Evolutionary conservation across 2,329 filamentous ascomycete genomes (phyloP).

Genomic region (Incumbomyces delicatus): DNA sequence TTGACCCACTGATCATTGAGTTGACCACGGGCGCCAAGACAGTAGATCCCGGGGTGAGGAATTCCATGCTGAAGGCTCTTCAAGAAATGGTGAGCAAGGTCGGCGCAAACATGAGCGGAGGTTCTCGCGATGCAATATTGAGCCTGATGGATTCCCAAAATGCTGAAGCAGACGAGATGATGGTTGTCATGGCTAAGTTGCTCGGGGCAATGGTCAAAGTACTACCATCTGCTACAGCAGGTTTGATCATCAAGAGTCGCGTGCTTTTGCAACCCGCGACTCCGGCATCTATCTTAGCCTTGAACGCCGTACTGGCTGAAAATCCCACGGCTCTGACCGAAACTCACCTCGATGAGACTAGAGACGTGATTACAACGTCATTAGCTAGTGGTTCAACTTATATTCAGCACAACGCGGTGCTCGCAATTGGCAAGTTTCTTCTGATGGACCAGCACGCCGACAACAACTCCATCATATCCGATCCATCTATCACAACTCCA

Average conservation of each 20-base stretch:
- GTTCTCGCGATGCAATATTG: slow-evolving; percentile 76
- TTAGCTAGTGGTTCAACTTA: slow-evolving; percentile 70
- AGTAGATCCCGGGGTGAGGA: slow-evolving; percentile 72
- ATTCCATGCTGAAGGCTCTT: slow-evolving; percentile 91
- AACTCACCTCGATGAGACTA: slow-evolving; percentile 62
- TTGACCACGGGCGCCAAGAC: slow-evolving; percentile 95
- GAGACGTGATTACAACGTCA: slow-evolving; percentile 68
- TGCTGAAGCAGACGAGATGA: slow-evolving; percentile 66
- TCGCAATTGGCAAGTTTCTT: slow-evolving; percentile 18
- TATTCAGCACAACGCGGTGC: slow-evolving; percentile 44
- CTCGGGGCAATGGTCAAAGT: slow-evolving; percentile 85
- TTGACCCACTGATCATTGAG: slow-evolving; percentile 88
- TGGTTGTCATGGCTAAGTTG: slow-evolving; percentile 81
- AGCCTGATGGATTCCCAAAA: slow-evolving; percentile 77
- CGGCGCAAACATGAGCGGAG: slow-evolving; percentile 86
- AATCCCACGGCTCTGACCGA: slow-evolving; percentile 61
- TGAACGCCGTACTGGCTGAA: slow-evolving; percentile 83
- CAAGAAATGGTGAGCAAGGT: slow-evolving; percentile 96
- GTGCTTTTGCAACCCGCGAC: slow-evolving; percentile 69
- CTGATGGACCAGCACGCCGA: slow-evolving; percentile 34
- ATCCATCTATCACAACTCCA: slow-evolving; percentile 58
- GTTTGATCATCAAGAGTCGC: slow-evolving; percentile 55
- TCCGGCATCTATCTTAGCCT: slow-evolving; percentile 68
- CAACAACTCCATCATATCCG: slow-evolving; percentile 45
- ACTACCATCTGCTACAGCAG: slow-evolving; percentile 61